Base-by-base conservation (phyloP, 164 flowering plant genomes). In the Magnolia changhungtana region DNA sequence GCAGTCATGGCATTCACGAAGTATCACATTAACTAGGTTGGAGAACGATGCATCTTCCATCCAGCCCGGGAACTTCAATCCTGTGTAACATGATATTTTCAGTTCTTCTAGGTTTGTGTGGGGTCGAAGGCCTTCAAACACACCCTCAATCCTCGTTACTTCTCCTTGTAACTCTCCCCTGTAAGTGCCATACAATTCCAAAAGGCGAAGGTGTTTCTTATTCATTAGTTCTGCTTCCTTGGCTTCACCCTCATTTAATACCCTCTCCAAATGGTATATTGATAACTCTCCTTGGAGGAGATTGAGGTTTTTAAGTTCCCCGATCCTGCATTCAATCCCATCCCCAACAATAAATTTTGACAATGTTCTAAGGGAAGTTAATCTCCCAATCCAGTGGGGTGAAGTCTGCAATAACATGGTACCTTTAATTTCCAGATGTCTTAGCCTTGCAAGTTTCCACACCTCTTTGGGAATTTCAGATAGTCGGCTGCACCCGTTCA, bases 71-170 rank as follows among this genome's bases (percentile, higher is more conserved):
- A 73, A 63, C 68, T 27, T 63, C 5, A 24, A 19, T 31, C 75
- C 58, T 7, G 2, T 20, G 55, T 63, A 73, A 11, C 37, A 5
- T 10, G 9, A 3, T n/a, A 63, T 63, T 37, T 9, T 8, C 27
- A 73, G 29, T 20, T 20, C n/a, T 45, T 63, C 20, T 9, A 63
- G n/a, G 18, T 37, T 45, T 20, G 52, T 20, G 63, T 73, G 24
- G 5, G 75, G 69, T 63, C 50, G 55, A 1, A 73, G 69, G 31
- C 69, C 45, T 37, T 73, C 68, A 45, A 74, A 19, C n/a, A 65
- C 61, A 21, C 23, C 20, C 3, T 45, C 70, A 19, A 20, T 21
- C n/a, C 31, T 71, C 63, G 8, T 50, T 19, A 8, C 37, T 14
- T 50, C 59, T 8, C 21, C 24, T 7, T 23, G 20, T 8, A 74